phyloP scores from a whole-genome alignment of 106 monocot genomes.

The Gastrodia elata region DNA sequence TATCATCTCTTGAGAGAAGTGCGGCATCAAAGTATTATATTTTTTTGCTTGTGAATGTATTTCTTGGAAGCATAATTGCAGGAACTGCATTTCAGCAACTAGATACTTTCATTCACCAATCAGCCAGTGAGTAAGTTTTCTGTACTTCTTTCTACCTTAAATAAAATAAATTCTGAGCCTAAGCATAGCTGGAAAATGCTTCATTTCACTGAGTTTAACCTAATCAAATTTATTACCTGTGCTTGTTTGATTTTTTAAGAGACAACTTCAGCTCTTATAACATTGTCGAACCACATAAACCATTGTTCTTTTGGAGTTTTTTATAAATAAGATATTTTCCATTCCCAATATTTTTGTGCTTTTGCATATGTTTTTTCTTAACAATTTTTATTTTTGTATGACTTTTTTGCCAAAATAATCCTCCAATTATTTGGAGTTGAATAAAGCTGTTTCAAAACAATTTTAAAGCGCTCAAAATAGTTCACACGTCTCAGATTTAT shows the following conservation, averaged over 20 bases:
- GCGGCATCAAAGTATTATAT: constrained; percentile 80
- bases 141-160: background rate
- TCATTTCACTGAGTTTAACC: too few species aligned
- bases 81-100: constrained; percentile 87
- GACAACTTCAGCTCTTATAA: too few species aligned
- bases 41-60: constrained; percentile 80
- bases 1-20: constrained; percentile 70
- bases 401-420: too few species aligned
- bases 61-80: constrained; percentile 66
- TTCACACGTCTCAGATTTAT: too few species aligned
- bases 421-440: too few species aligned
- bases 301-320: background rate
- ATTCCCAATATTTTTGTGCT: background rate
- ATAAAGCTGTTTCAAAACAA: too few species aligned
- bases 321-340: background rate
- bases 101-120: constrained; percentile 55
- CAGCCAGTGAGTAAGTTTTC: constrained; percentile 55
- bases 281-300: background rate
- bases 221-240: too few species aligned
- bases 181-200: too few species aligned
- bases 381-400: background rate
- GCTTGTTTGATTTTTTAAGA: too few species aligned
- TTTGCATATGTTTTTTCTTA: background rate
- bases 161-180: background rate
- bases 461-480: too few species aligned